Percentiles rank a stretch among this genome's conserved stretches.
Evolutionary conservation across 2,329 filamentous ascomycete genomes (phyloP).

Genomic region (Arachnopeziza araneosa): DNA sequence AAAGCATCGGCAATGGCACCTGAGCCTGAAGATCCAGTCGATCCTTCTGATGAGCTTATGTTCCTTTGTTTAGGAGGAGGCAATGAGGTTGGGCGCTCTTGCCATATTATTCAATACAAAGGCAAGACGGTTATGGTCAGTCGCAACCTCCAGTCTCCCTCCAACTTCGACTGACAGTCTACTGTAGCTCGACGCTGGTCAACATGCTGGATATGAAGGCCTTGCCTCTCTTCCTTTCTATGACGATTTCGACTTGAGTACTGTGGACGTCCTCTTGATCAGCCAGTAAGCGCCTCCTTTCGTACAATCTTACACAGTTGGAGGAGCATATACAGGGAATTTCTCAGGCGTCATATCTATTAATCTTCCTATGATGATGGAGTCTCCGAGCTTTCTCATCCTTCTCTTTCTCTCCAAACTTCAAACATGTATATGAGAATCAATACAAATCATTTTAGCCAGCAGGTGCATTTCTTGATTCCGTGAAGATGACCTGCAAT

Average conservation of each 20-base stretch:
- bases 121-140: slow-evolving; percentile 97
- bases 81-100: slow-evolving; percentile 94
- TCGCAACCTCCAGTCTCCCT: not conserved
- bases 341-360: not conserved
- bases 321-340: not conserved
- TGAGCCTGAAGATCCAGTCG: slow-evolving; percentile 75
- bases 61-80: slow-evolving; percentile 92
- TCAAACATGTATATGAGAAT: slow-evolving; percentile 35
- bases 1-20: slow-evolving; percentile 73
- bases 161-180: not conserved
- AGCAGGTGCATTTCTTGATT: slow-evolving; percentile 30
- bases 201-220: slow-evolving; percentile 94
- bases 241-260: slow-evolving; percentile 96
- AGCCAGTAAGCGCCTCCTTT: slow-evolving; percentile 78
- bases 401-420: slow-evolving; percentile 9
- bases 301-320: not conserved
- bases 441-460: slow-evolving; percentile 38
- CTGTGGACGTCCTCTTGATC: slow-evolving; percentile 92
- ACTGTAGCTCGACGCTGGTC: slow-evolving; percentile 83
- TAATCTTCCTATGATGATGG: not conserved
- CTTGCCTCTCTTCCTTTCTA: slow-evolving; percentile 93
- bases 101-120: slow-evolving; percentile 98
- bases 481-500: slow-evolving; percentile 27
- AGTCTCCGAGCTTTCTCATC: not conserved
- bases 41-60: slow-evolving; percentile 88